phyloP scores from a whole-genome alignment of 768 basidiomycete species.

The Lactarius deliciosus region DNA sequence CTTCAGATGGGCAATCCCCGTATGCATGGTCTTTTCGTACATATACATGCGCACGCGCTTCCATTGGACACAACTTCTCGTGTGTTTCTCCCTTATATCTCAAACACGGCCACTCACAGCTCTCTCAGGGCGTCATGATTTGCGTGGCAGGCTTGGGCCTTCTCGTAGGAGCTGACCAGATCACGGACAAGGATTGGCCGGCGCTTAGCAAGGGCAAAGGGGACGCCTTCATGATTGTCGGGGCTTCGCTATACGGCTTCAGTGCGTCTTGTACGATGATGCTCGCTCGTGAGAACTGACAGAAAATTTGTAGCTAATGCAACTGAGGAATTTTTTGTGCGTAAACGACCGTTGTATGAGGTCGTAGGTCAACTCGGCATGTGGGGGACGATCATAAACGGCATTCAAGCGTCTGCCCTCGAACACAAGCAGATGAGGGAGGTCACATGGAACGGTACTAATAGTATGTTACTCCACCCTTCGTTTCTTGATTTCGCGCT shows the following conservation, averaged over 20 bases:
- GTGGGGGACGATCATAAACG: slow-evolving; percentile 80
- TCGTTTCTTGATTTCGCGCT: background rate
- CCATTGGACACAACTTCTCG: slow-evolving; percentile 81
- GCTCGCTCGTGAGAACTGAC: background rate
- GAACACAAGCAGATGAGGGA: slow-evolving; percentile 67
- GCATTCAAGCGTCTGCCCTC: slow-evolving; percentile 70
- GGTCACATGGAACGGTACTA: slow-evolving; percentile 71
- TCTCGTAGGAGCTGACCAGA: slow-evolving; percentile 74
- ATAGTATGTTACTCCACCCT: slow-evolving; percentile 46
- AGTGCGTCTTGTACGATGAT: slow-evolving; percentile 48
- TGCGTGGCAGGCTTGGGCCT: slow-evolving; percentile 75
- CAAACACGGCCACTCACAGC: background rate
- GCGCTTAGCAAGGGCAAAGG: slow-evolving; percentile 70
- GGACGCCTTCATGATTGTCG: slow-evolving; percentile 83
- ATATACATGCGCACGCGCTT: slow-evolving; percentile 77
- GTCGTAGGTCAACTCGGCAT: slow-evolving; percentile 86
- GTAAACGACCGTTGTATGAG: slow-evolving; percentile 77
- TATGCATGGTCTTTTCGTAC: slow-evolving; percentile 82
- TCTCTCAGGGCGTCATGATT: slow-evolving; percentile 61
- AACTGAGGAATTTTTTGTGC: slow-evolving; percentile 85
- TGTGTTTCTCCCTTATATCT: slow-evolving; percentile 37
- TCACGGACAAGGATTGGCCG: slow-evolving; percentile 74
- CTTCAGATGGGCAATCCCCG: slow-evolving; percentile 81
- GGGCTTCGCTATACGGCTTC: slow-evolving; percentile 83
- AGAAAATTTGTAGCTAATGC: slow-evolving; percentile 60